Conservation (phyloP, 495 filamentous ascomycete species). For the Cenococcum geophilum region DNA sequence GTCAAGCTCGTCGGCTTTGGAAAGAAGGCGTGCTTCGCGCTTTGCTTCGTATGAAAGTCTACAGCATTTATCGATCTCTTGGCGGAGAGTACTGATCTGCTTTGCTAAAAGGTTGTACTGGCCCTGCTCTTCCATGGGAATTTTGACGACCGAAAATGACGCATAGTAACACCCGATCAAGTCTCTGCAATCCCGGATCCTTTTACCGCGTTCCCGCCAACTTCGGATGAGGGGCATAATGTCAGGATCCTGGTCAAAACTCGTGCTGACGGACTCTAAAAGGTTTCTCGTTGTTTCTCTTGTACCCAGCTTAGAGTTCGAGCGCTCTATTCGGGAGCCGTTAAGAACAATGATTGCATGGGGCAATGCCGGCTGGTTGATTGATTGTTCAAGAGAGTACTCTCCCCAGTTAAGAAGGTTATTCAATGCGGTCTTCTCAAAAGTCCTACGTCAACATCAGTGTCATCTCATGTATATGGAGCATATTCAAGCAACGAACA, state of each 20-base stretch:
- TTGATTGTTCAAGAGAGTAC: conserved; percentile 45
- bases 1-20: conserved; percentile 48
- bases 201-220: conserved; percentile 34
- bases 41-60: conserved; percentile 40
- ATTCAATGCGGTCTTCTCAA: conserved; percentile 34
- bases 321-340: conserved; percentile 46
- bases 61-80: conserved; percentile 40
- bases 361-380: conserved; percentile 51
- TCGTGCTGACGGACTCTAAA: too few relatives aligned
- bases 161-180: conserved; percentile 51
- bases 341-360: conserved; percentile 53
- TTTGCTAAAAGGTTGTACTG: conserved; percentile 43
- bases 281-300: conserved; percentile 42
- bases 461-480: background rate
- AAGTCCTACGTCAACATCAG: background rate
- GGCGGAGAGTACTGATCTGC: conserved; percentile 46
- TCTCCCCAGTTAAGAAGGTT: conserved; percentile 44
- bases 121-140: conserved; percentile 48
- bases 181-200: conserved; percentile 42
- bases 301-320: too few relatives aligned
- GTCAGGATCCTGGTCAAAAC: conserved; percentile 5
- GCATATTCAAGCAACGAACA: background rate
- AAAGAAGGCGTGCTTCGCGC: conserved; percentile 43
- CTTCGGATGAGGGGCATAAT: too few relatives aligned
- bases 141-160: conserved; percentile 47